Conservation (phyloP, 2,329 filamentous ascomycete species). For the Paecilomyces formosus region DNA sequence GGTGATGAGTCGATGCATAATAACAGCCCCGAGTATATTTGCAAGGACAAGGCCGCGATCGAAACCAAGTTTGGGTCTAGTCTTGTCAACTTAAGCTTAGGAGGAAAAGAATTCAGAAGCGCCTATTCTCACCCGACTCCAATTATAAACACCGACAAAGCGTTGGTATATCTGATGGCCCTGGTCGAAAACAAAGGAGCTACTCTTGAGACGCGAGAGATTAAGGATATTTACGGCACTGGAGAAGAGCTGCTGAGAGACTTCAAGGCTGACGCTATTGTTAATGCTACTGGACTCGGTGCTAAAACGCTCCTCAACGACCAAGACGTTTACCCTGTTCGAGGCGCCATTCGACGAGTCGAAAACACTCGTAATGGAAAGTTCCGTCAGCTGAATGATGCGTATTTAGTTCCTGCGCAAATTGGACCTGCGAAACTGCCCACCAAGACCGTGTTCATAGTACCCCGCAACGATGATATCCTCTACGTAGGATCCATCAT, state of each 20-base stretch:
- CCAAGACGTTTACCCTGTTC: constrained; percentile 34
- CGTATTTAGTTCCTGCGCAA: constrained; percentile 5
- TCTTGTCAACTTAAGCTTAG: too few relatives aligned
- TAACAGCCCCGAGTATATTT: too few relatives aligned
- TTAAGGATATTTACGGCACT: constrained; percentile 29
- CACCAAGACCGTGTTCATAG: constrained; percentile 32
- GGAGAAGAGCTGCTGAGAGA: constrained; percentile 25
- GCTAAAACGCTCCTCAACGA: constrained; percentile 38
- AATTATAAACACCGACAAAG: constrained; percentile 40
- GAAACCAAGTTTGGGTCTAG: too few relatives aligned
- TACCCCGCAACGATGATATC: constrained; percentile 39
- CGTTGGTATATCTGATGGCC: constrained; percentile 36
- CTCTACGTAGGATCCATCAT: constrained; percentile 35
- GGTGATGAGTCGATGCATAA: too few relatives aligned
- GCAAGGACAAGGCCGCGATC: too few relatives aligned
- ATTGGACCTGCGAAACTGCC: constrained; percentile 9
- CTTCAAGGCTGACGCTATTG: constrained; percentile 35
- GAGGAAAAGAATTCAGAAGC: constrained; percentile 9
- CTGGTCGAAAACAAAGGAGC: constrained; percentile 38
- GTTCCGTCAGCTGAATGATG: constrained; percentile 36
- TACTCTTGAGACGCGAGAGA: constrained; percentile 28
- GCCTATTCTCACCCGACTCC: constrained; percentile 41
- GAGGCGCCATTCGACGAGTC: constrained; percentile 38
- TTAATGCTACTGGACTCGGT: constrained; percentile 38
- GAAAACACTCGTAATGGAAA: constrained; percentile 35